Percentiles rank a stretch among this genome's conserved stretches.
phyloP scores from a whole-genome alignment of 495 filamentous ascomycete species.

The Chaetomidium leptoderma region DNA sequence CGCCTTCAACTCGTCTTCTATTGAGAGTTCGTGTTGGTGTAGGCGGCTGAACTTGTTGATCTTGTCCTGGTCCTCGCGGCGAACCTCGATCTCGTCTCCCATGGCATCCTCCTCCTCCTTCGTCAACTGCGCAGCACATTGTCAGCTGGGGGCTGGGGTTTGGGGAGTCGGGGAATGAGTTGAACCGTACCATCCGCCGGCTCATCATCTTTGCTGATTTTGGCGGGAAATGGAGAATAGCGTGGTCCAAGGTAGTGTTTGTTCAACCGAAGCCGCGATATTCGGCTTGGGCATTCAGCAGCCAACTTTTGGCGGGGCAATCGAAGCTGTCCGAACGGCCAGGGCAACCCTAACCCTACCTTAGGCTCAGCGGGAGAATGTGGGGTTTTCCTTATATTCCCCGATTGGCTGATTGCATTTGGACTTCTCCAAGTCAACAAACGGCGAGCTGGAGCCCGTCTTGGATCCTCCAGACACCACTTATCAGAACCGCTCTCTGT shows the following conservation, averaged over 20 bases:
- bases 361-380: neutral
- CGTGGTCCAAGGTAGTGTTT: neutral
- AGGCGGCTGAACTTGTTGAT: constrained; percentile 97
- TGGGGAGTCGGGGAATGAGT: neutral
- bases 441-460: neutral
- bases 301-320: constrained; percentile 4
- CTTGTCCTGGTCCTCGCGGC: constrained; percentile 94
- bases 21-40: constrained; percentile 72
- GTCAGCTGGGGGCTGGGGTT: constrained; percentile 14
- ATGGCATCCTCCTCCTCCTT: constrained; percentile 81
- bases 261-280: neutral
- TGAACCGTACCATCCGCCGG: constrained; percentile 39
- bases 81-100: constrained; percentile 80
- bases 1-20: constrained; percentile 76
- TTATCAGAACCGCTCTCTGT: too few relatives aligned
- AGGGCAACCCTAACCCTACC: neutral
- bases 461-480: neutral
- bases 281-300: neutral
- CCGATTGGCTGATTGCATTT: neutral
- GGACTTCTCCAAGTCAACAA: constrained; percentile 13
- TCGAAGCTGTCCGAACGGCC: neutral
- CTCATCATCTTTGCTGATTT: constrained; percentile 27
- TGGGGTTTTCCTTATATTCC: neutral
- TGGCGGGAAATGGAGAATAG: neutral
- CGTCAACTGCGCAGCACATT: constrained; percentile 60